These are phyloP conservation scores for Neurospora sp. DNA, from an alignment of 495 filamentous ascomycete species.

Conservation along the genomic window DNA sequence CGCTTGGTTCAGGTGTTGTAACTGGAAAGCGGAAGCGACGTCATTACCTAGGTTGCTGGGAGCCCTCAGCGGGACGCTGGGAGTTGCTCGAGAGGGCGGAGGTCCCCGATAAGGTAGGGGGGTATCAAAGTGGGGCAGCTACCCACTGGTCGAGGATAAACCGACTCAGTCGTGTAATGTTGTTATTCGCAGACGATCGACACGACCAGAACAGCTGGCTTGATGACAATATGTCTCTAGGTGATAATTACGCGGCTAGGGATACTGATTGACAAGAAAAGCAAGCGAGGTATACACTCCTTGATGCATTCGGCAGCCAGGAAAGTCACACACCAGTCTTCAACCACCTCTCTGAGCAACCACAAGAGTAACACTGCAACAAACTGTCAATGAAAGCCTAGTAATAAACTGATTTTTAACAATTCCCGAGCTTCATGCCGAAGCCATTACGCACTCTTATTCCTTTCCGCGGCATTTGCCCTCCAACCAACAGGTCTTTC, in stretches of 20 bases:
- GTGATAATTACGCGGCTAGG: not conserved
- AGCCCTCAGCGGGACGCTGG: not conserved
- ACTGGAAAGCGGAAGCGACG: not conserved
- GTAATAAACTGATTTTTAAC: not conserved
- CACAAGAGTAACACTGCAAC: not conserved
- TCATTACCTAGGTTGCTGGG: not conserved
- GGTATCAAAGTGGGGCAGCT: not conserved
- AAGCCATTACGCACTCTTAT: not conserved
- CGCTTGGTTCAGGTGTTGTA: not conserved
- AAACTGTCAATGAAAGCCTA: not conserved
- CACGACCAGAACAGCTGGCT: not conserved
- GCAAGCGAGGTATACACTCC: not conserved
- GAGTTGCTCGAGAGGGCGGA: not conserved
- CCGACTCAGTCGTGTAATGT: not conserved
- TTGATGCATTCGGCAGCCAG: not conserved
- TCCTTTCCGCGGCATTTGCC: not conserved
- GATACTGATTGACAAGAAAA: not conserved
- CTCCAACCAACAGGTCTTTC: not conserved
- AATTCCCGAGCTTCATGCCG: not conserved
- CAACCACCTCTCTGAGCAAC: not conserved
- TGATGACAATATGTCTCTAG: not conserved
- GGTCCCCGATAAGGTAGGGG: not conserved
- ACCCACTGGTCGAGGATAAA: not conserved
- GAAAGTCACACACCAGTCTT: not conserved
- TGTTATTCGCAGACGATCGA: not conserved